These are phyloP conservation scores for Vachellia collinsii DNA, from an alignment of 306 rosid species.

Conservation along the genomic window DNA sequence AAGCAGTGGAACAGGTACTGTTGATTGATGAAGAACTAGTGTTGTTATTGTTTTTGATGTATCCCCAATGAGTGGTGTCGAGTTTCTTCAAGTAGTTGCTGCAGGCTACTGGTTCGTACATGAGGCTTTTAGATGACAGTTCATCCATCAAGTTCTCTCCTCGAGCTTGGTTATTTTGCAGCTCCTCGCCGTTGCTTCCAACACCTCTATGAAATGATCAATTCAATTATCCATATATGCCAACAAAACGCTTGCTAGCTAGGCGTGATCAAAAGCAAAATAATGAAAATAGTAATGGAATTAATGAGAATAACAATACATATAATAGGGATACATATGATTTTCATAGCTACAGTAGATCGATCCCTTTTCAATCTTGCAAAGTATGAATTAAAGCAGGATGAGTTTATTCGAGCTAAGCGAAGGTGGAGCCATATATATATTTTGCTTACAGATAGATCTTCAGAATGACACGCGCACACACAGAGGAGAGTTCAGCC, in stretches of 20 bases:
- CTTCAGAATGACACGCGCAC: too few relatives aligned
- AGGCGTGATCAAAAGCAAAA: neutral
- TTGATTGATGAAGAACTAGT: slow-evolving; percentile 42
- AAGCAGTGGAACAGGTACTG: slow-evolving; percentile 8
- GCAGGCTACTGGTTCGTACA: slow-evolving; percentile 55
- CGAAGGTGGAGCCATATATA: neutral
- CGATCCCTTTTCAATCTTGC: neutral
- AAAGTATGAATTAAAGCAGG: neutral
- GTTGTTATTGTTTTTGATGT: slow-evolving; percentile 11
- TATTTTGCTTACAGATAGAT: neutral
- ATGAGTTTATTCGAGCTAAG: too few relatives aligned
- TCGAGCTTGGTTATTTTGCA: slow-evolving; percentile 43
- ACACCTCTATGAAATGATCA: slow-evolving; percentile 48
- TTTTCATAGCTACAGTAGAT: neutral
- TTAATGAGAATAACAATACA: too few relatives aligned
- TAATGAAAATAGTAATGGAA: neutral
- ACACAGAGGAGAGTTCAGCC: neutral
- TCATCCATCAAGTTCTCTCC: slow-evolving; percentile 67
- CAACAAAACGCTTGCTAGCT: too few relatives aligned
- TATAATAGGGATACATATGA: too few relatives aligned
- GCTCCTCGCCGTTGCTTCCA: slow-evolving; percentile 58
- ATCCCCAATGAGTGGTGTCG: slow-evolving; percentile 62
- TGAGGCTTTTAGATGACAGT: slow-evolving; percentile 63
- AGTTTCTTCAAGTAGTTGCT: slow-evolving; percentile 79
- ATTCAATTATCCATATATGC: neutral